These are phyloP conservation scores for Geosmithia flava DNA, from an alignment of 2,329 filamentous ascomycete genomes.

Conservation along the genomic window DNA sequence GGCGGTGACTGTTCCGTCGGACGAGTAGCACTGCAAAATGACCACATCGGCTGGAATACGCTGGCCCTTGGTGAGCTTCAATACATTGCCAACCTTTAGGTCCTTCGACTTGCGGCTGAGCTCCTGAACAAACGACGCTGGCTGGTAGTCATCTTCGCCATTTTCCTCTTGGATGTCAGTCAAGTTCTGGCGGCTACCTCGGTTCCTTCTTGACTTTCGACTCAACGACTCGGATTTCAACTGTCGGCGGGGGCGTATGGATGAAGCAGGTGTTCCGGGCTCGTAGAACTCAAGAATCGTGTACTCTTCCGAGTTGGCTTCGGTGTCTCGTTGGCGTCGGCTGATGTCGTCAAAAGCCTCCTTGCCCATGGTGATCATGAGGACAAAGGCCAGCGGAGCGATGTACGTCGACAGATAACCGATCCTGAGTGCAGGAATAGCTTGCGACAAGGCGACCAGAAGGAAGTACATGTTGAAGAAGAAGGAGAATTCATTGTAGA, in stretches of 20 bases:
- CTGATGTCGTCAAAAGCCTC: slow-evolving; percentile 92
- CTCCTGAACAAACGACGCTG: slow-evolving; percentile 46
- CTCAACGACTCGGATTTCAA: slow-evolving; percentile 30
- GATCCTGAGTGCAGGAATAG: slow-evolving; percentile 78
- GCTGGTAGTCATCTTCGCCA: slow-evolving; percentile 31
- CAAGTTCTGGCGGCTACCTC: slow-evolving; percentile 22
- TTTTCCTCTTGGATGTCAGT: slow-evolving; percentile 63
- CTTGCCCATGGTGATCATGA: slow-evolving; percentile 86
- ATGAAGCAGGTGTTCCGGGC: slow-evolving; percentile 24
- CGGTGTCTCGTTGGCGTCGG: slow-evolving; percentile 72
- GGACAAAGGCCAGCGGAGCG: slow-evolving; percentile 81
- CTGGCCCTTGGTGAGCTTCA: slow-evolving; percentile 85
- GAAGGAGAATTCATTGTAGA: slow-evolving; percentile 99
- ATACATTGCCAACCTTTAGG: slow-evolving; percentile 86
- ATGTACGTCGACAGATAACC: slow-evolving; percentile 94
- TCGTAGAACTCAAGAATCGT: slow-evolving; percentile 63
- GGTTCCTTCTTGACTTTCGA: slow-evolving; percentile 16
- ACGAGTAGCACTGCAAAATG: slow-evolving; percentile 69
- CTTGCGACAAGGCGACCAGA: slow-evolving; percentile 85
- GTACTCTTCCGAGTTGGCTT: slow-evolving; percentile 89
- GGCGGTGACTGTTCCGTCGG: slow-evolving; percentile 30
- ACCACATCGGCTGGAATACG: slow-evolving; percentile 90
- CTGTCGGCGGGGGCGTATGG: slow-evolving; percentile 21
- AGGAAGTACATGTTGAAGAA: slow-evolving; percentile 99
- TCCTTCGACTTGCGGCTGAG: slow-evolving; percentile 73